A percentile compares a stretch with the other conserved stretches of the same genome.
phyloP scores from a whole-genome alignment of 2,329 filamentous ascomycete genomes.

The Claviceps quebecensis region DNA sequence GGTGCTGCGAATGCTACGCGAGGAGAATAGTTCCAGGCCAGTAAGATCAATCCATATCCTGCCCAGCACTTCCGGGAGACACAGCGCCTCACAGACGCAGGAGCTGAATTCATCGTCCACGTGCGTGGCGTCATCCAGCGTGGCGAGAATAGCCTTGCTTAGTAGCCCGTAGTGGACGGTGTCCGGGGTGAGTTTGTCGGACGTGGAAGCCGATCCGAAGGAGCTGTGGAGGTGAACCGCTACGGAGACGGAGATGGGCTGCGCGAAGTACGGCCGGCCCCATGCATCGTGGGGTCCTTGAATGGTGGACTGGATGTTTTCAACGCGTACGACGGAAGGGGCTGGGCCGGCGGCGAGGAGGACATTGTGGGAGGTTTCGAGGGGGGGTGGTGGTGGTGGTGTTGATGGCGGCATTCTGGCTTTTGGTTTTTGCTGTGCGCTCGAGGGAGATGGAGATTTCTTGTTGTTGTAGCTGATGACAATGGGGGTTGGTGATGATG shows the following conservation, averaged over 20 bases:
- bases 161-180: conserved; percentile 65
- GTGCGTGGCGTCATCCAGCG: conserved; percentile 21
- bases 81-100: conserved; percentile 2
- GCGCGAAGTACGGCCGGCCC: conserved; percentile 43
- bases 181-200: conserved; percentile 49
- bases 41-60: conserved; percentile 20
- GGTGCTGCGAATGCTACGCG: neutral
- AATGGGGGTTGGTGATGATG: too few relatives aligned
- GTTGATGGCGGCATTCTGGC: neutral
- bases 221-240: conserved; percentile 39
- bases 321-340: conserved; percentile 40
- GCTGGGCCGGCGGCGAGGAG: conserved; percentile 11
- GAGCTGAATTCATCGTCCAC: neutral
- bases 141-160: conserved; percentile 47
- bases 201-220: conserved; percentile 43
- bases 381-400: neutral
- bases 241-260: conserved; percentile 49
- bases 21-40: conserved; percentile 9
- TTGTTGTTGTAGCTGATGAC: too few relatives aligned
- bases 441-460: too few relatives aligned
- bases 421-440: too few relatives aligned
- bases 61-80: conserved; percentile 16
- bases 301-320: conserved; percentile 44
- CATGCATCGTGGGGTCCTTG: conserved; percentile 52
- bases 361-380: conserved; percentile 1